Base-by-base conservation (phyloP, 2,329 filamentous ascomycete genomes). In the Aspergillus clavatus region DNA sequence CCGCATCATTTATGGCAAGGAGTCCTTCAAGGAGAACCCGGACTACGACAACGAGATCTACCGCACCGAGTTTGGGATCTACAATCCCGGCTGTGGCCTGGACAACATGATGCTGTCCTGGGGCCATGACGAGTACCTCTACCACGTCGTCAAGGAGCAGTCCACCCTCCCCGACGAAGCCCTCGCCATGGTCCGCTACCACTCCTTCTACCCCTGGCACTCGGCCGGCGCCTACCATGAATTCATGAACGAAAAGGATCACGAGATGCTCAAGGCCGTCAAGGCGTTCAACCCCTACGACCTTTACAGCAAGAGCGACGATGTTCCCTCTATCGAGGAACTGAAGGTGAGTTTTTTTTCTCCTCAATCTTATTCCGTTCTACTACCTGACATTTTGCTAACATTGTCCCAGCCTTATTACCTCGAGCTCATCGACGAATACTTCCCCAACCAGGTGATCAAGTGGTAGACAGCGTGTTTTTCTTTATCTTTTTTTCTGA, bases 191-290 rank as follows among this genome's bases (percentile, higher is more conserved):
- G 93, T 95, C 65, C 77, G 89, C 45, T 95, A 94, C 71, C 89
- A 95, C 72, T 88, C 83, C 5, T 95, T 95, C 72, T 95, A 95
- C 70, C 84, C 89, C 12, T 95, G 89, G 89, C 89, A 95, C 71
- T 81, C 77, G 50, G 83, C 85, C 66, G 84, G 84, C 43, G 89
- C 87, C 5, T 95, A 95, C 71, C 69, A 70, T 49, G 81, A 88
- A 69, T 79, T 95, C 67, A 95, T 95, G 89, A 79, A 84, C 65
- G 82, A 85, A 49, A 84, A 89, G 63, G 89, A 95, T 58, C 72
- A 84, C 66, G 77, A 78, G 58, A 89, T 94, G 83, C 72, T 94
- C 57, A 80, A 81, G 61, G 88, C 88, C 7, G 89, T 94, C 40
- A 79, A 81, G 67, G 87, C 86, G 0, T 95, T 95, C 70, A 95